A percentile compares a stretch with the other conserved stretches of the same genome.
Conservation (phyloP, 78 protist species). For the Polysphondylium violaceum region DNA sequence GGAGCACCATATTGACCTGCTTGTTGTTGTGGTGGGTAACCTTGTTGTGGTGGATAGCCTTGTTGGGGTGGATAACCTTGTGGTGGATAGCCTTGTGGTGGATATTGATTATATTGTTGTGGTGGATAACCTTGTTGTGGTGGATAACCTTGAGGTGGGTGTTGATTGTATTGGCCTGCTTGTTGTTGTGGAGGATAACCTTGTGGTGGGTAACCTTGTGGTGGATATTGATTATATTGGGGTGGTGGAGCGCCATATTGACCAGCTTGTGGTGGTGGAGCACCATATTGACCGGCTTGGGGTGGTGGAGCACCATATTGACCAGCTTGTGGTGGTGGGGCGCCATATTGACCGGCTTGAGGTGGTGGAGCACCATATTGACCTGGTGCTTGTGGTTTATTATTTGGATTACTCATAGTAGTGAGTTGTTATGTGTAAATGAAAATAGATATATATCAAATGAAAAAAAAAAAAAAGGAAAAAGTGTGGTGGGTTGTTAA, state of each 20-base stretch:
- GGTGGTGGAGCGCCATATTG: slow-evolving; percentile 36
- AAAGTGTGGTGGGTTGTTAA: too few relatives aligned
- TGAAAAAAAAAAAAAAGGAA: too few relatives aligned
- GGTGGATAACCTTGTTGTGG: too few relatives aligned
- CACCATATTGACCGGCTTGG: background rate
- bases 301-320: slow-evolving; percentile 40
- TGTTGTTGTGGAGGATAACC: background rate
- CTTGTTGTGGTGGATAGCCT: too few relatives aligned
- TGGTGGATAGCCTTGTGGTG: background rate
- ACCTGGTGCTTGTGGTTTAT: too few relatives aligned
- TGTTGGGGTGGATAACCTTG: slow-evolving; percentile 13
- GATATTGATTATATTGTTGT: background rate
- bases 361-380: slow-evolving; percentile 37
- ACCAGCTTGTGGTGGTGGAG: background rate
- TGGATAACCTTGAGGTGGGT: background rate
- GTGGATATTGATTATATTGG: slow-evolving; percentile 28
- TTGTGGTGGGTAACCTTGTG: background rate
- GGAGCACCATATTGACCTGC: slow-evolving; percentile 36
- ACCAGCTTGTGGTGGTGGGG: slow-evolving; percentile 25
- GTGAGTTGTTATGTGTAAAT: too few relatives aligned
- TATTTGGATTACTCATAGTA: too few relatives aligned
- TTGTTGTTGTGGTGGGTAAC: background rate
- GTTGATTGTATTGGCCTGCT: background rate
- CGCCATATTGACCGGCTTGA: background rate
- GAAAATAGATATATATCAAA: too few relatives aligned